These are phyloP conservation scores for Imleria badia DNA, from an alignment of 768 basidiomycete genomes.

Conservation along the genomic window DNA sequence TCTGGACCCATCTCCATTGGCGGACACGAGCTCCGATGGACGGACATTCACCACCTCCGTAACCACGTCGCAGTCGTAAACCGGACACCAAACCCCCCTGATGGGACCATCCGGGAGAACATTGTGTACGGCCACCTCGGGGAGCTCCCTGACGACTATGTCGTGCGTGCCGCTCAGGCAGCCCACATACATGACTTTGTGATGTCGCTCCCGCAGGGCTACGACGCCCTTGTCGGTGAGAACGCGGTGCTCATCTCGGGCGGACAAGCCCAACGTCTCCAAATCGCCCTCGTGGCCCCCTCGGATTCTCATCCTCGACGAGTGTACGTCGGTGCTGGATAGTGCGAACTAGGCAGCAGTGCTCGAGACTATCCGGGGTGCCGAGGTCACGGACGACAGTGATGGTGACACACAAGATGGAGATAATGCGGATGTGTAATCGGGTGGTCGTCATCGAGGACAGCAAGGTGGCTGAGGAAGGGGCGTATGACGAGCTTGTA, in stretches of 20 bases:
- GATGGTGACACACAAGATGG: constrained; percentile 91
- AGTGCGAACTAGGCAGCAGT: constrained; percentile 80
- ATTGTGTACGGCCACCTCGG: constrained; percentile 70
- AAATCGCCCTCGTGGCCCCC: constrained; percentile 80
- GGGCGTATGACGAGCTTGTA: constrained; percentile 73
- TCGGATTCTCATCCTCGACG: constrained; percentile 82
- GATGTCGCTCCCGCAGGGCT: constrained; percentile 73
- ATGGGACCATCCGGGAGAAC: constrained; percentile 83
- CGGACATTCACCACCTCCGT: constrained; percentile 78
- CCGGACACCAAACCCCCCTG: constrained; percentile 87
- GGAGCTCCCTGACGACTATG: constrained; percentile 50
- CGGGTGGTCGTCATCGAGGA: constrained; percentile 77
- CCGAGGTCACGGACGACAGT: constrained; percentile 75
- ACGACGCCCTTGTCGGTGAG: constrained; percentile 87
- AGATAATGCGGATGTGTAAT: constrained; percentile 91
- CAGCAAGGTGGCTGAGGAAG: constrained; percentile 81
- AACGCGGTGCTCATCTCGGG: constrained; percentile 91
- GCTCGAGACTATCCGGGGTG: constrained; percentile 67
- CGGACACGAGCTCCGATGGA: constrained; percentile 45
- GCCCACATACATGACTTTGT: constrained; percentile 91
- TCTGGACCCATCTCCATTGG: constrained; percentile 65
- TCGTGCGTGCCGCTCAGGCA: constrained; percentile 67
- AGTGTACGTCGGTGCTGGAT: constrained; percentile 94
- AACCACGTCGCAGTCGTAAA: constrained; percentile 84
- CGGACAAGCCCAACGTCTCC: constrained; percentile 93